Conservation (phyloP, 139 green algal genomes). For the Tetradesmus lagerheimii region DNA sequence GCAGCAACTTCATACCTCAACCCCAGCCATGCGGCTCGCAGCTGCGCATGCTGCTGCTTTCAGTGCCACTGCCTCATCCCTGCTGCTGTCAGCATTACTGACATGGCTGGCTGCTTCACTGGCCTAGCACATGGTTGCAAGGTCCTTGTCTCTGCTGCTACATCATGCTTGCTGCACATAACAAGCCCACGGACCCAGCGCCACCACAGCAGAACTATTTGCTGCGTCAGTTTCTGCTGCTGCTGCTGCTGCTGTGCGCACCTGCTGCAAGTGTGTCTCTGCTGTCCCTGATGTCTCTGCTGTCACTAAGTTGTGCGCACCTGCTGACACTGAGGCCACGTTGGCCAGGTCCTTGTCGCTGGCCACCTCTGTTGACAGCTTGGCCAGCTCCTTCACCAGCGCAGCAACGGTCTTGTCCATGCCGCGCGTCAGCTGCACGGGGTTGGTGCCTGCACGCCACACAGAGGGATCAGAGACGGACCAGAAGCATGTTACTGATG, state of each 20-base stretch:
- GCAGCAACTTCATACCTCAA: no score
- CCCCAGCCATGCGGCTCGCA: no score
- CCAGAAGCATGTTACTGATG: not conserved
- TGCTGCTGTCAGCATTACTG: not conserved
- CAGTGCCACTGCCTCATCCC: not conserved
- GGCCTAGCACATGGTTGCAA: no score
- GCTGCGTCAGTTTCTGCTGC: no score
- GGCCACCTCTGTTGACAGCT: constrained; percentile 82
- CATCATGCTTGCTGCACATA: no score
- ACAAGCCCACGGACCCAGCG: no score
- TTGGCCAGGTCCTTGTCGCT: constrained; percentile 87
- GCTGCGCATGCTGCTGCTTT: no score
- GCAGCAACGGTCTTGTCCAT: constrained; percentile 80
- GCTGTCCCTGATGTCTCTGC: not conserved
- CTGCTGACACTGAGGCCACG: constrained; percentile 89
- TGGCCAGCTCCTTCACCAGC: constrained; percentile 90
- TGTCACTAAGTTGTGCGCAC: not conserved
- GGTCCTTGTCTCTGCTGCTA: no score
- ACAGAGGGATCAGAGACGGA: not conserved
- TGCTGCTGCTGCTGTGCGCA: not conserved
- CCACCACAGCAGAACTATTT: no score
- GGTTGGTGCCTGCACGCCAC: constrained; percentile 86
- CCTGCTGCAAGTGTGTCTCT: not conserved
- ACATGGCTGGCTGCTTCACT: no score
- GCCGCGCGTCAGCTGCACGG: constrained; percentile 94